These are phyloP conservation scores for Xanthoconium purpureum DNA, from an alignment of 768 basidiomycete species.

Conservation along the genomic window DNA sequence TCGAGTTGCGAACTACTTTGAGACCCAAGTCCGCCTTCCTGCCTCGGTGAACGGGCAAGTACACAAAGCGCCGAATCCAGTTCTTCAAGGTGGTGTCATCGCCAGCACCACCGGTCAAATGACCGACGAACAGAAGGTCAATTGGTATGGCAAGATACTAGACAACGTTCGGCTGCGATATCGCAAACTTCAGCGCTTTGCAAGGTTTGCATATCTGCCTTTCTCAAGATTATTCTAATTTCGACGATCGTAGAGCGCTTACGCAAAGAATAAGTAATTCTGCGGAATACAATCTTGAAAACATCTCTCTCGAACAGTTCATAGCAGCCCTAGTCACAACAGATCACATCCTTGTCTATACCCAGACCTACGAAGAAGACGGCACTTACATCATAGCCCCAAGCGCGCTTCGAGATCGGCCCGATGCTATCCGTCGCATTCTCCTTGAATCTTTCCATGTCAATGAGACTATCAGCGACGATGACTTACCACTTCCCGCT, in stretches of 20 bases:
- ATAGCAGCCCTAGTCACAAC: constrained; percentile 75
- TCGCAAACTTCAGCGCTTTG: constrained; percentile 91
- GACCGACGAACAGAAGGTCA: constrained; percentile 77
- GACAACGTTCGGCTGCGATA: constrained; percentile 90
- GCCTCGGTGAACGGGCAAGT: constrained; percentile 36
- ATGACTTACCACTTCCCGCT: constrained; percentile 43
- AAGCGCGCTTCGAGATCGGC: constrained; percentile 67
- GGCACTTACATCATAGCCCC: constrained; percentile 90
- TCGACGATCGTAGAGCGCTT: constrained; percentile 44
- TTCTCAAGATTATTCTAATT: constrained; percentile 2
- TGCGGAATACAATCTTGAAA: constrained; percentile 82
- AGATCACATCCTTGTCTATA: constrained; percentile 94
- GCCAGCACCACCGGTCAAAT: constrained; percentile 47
- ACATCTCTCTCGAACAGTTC: constrained; percentile 71
- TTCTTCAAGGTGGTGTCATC: constrained; percentile 37
- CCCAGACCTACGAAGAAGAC: constrained; percentile 80
- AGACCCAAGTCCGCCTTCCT: constrained; percentile 85
- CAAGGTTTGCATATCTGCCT: constrained; percentile 49
- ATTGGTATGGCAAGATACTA: constrained; percentile 91
- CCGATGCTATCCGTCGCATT: constrained; percentile 74
- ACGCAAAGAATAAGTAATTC: constrained; percentile 92
- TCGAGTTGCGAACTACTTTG: constrained; percentile 91
- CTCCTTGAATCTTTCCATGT: constrained; percentile 84
- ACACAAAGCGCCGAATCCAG: constrained; percentile 29
- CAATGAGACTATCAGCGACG: constrained; percentile 53